Base-by-base conservation (phyloP, 257 asterid genomes). In the Plantago major region DNA sequence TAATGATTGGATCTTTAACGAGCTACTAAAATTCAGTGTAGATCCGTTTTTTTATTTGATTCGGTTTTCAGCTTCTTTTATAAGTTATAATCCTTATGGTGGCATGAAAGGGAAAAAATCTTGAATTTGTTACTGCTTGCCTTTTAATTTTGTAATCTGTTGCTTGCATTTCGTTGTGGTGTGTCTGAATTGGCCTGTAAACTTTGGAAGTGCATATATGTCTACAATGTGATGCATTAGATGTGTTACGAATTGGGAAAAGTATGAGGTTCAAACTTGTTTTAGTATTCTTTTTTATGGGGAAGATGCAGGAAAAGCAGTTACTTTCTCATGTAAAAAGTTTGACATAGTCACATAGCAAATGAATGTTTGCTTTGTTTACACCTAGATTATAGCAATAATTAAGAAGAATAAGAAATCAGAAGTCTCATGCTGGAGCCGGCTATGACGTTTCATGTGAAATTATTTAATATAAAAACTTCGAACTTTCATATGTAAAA, bases 231-330 rank as follows among this genome's bases (percentile, higher is more conserved):
- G 54, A 49, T 43, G 12, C 14, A 9, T 0, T 42, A 38, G 22
- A 43, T 44, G 46, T 30, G 40, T 50, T 70, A 11, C 37, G 67
- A 71, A 65, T 42, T 18, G 49, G 16, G 43, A 43, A 57, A 65
- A 42, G 59, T 30, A 5, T 67, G 67, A 51, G 56, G 10, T 55
- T 42, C 19, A 37, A 55, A 65, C 53, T 62, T 52, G 42, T 26
- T 46, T 7, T 14, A 38, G 50, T 37, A 30, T 16, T 17, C 14
- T 48, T 48, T 12, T 57, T 48, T 46, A 3, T 33, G 54, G 58
- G 49, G 42, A 3, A 12, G n/a, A 17, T 52, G 22, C 62, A 26
- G 22, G 70, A 28, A 22, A 45, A n/a, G 19, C 45, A 30, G 15
- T 52, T 5, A 52, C 11, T 15, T 22, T 22, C 40, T 26, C 30